These are phyloP conservation scores for Perilla frutescens DNA, from an alignment of 257 asterid species.

Conservation along the genomic window DNA sequence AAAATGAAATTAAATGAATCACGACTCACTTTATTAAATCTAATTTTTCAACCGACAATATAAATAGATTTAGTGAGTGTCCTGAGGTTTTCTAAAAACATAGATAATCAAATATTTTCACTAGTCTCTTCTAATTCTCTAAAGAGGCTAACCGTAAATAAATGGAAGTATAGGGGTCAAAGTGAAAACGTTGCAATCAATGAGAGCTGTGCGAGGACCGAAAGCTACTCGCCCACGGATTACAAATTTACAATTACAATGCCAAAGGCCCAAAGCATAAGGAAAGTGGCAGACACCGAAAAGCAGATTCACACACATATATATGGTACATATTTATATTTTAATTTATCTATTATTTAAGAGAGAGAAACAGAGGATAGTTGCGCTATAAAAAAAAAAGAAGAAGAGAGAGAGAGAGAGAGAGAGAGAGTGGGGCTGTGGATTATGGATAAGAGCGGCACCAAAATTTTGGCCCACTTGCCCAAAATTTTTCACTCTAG, in stretches of 20 bases:
- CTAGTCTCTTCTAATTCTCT: not conserved
- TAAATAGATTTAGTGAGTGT: no score
- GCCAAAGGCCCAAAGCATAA: constrained; percentile 16
- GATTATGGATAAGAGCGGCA: constrained; percentile 43
- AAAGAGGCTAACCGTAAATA: constrained; percentile 1
- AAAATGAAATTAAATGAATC: no score
- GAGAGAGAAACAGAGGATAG: not conserved
- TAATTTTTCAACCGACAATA: no score
- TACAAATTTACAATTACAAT: not conserved
- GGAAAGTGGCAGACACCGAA: constrained; percentile 33
- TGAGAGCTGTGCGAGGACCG: constrained; percentile 31
- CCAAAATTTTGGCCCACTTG: constrained; percentile 36
- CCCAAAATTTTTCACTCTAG: not conserved
- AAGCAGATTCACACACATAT: constrained; percentile 29
- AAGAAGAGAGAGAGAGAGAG: no score
- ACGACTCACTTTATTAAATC: no score
- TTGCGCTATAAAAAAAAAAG: not conserved
- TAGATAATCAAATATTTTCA: no score
- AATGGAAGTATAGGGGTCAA: constrained; percentile 18
- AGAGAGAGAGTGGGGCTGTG: constrained; percentile 16
- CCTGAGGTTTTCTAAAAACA: no score
- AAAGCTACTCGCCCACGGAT: constrained; percentile 35
- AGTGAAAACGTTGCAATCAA: constrained; percentile 17
- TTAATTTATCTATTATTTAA: not conserved
- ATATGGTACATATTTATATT: not conserved